These are phyloP conservation scores for Naganishia kalamii DNA, from an alignment of 768 basidiomycete genomes.

Conservation along the genomic window DNA sequence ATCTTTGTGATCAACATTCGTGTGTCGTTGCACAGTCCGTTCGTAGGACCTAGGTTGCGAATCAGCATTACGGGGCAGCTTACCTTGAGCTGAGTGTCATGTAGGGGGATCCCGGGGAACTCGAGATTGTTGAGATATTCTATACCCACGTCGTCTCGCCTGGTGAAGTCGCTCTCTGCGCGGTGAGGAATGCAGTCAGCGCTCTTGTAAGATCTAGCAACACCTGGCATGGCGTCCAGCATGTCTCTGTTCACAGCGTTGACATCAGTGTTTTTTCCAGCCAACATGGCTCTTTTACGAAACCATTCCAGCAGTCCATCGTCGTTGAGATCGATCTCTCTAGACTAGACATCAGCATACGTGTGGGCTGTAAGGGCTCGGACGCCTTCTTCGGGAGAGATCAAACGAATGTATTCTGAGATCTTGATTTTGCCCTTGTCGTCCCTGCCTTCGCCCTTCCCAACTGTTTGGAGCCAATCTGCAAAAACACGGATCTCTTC, in stretches of 20 bases:
- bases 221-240: not conserved
- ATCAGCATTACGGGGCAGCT: slow-evolving; percentile 49
- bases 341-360: not conserved
- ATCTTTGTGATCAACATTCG: slow-evolving; percentile 39
- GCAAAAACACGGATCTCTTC: slow-evolving; percentile 49
- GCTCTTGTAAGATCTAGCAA: not conserved
- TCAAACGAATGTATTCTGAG: slow-evolving; percentile 34
- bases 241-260: not conserved
- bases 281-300: not conserved
- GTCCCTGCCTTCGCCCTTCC: slow-evolving; percentile 41
- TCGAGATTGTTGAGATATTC: slow-evolving; percentile 51
- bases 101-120: slow-evolving; percentile 49
- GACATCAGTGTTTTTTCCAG: not conserved
- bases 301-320: not conserved
- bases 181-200: slow-evolving; percentile 1
- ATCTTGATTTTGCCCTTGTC: slow-evolving; percentile 34
- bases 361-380: no score
- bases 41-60: slow-evolving; percentile 48
- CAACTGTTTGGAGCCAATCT: slow-evolving; percentile 48
- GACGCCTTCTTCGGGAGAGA: no score
- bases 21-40: slow-evolving; percentile 50
- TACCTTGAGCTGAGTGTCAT: slow-evolving; percentile 39
- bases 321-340: not conserved
- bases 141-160: not conserved
- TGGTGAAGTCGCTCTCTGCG: not conserved